phyloP scores from a whole-genome alignment of 2,329 filamentous ascomycete genomes.

The Diaporthe ilicicola region DNA sequence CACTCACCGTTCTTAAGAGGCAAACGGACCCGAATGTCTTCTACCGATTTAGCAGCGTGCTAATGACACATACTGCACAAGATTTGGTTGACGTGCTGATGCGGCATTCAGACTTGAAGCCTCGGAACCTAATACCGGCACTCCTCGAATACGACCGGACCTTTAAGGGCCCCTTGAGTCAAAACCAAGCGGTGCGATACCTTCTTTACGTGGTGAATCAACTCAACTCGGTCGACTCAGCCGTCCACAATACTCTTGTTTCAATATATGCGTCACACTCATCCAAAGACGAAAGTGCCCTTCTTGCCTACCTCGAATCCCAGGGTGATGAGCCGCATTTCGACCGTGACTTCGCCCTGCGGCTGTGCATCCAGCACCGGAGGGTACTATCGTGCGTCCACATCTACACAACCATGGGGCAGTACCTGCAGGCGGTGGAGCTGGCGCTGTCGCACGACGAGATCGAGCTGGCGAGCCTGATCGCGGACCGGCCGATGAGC shows the following conservation, averaged over 20 bases:
- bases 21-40: constrained; percentile 94
- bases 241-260: constrained; percentile 95
- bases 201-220: constrained; percentile 93
- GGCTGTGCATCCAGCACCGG: constrained; percentile 93
- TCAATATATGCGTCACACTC: constrained; percentile 92
- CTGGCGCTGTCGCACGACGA: constrained; percentile 90
- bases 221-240: constrained; percentile 80
- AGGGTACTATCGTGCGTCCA: constrained; percentile 95
- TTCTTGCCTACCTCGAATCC: constrained; percentile 88
- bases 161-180: constrained; percentile 69
- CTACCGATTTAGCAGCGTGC: constrained; percentile 95
- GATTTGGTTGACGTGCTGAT: constrained; percentile 96
- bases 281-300: constrained; percentile 82
- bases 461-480: constrained; percentile 86
- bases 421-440: constrained; percentile 92
- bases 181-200: constrained; percentile 94
- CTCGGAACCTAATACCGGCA: constrained; percentile 89
- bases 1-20: constrained; percentile 87
- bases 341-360: constrained; percentile 94
- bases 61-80: constrained; percentile 87
- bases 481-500: constrained; percentile 85
- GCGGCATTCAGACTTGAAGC: constrained; percentile 85
- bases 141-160: constrained; percentile 92
- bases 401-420: constrained; percentile 96
- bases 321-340: constrained; percentile 89